Evolutionary conservation across 306 rosid genomes (phyloP).

Genomic region (Oxytropis ochrocephala): DNA sequence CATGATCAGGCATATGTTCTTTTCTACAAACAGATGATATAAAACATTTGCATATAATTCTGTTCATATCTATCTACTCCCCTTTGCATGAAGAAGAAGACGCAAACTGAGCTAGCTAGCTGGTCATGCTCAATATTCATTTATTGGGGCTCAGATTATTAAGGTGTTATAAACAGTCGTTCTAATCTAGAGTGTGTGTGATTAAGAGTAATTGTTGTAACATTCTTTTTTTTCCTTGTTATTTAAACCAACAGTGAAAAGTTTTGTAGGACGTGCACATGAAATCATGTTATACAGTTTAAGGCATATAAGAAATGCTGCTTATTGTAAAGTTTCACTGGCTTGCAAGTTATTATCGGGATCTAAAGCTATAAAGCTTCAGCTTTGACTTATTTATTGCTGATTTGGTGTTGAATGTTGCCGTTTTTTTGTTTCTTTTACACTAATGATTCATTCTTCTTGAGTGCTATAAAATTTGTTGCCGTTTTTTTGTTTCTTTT

Average conservation of each 20-base stretch:
- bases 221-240: constrained; percentile 10
- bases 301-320: neutral
- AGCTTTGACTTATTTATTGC: neutral
- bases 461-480: neutral
- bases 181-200: constrained; percentile 7
- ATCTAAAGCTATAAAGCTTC: neutral
- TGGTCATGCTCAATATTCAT: neutral
- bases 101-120: neutral
- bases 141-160: neutral
- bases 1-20: constrained; percentile 94
- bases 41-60: constrained; percentile 17
- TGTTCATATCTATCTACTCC: neutral
- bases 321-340: neutral
- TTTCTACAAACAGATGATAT: constrained; percentile 61
- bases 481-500: neutral
- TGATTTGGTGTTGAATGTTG: neutral
- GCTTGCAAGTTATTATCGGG: constrained; percentile 5
- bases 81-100: constrained; percentile 11
- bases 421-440: neutral
- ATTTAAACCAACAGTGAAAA: neutral
- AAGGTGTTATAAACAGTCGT: constrained; percentile 9
- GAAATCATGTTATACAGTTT: constrained; percentile 3
- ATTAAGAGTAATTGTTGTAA: constrained; percentile 19
- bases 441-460: neutral
- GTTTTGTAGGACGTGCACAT: constrained; percentile 21